phyloP scores from a whole-genome alignment of 331 rosid species.

The Malus hybrid region DNA sequence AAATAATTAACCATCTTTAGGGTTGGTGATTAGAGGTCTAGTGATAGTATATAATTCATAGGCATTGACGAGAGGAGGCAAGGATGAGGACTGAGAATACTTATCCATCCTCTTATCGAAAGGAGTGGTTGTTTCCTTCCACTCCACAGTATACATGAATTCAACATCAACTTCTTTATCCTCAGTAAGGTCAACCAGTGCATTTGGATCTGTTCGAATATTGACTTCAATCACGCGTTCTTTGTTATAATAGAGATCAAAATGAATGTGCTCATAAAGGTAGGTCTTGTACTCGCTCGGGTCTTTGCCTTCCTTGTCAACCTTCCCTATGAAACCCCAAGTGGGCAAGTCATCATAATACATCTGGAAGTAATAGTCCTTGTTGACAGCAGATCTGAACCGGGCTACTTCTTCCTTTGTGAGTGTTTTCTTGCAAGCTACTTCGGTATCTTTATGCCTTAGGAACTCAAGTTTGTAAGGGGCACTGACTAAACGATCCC shows the following conservation, averaged over 20 bases:
- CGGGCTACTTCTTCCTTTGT: slow-evolving; percentile 45
- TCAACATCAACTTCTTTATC: slow-evolving; percentile 52
- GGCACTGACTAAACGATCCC: slow-evolving; percentile 73
- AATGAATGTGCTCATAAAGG: slow-evolving; percentile 71
- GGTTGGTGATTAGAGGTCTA: background rate
- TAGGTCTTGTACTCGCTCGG: slow-evolving; percentile 61
- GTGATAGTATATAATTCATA: slow-evolving; percentile 25
- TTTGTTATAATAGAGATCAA: slow-evolving; percentile 53
- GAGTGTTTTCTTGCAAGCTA: slow-evolving; percentile 45
- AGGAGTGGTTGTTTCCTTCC: slow-evolving; percentile 66
- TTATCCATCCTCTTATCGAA: slow-evolving; percentile 81
- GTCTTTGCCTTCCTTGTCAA: slow-evolving; percentile 58
- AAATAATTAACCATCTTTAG: background rate
- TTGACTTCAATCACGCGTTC: slow-evolving; percentile 69
- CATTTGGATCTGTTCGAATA: slow-evolving; percentile 42
- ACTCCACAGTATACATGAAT: slow-evolving; percentile 53
- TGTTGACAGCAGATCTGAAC: slow-evolving; percentile 56
- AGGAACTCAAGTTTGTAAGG: slow-evolving; percentile 70
- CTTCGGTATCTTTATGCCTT: slow-evolving; percentile 39
- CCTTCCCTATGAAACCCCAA: slow-evolving; percentile 76
- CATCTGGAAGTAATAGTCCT: slow-evolving; percentile 81
- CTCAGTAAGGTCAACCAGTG: slow-evolving; percentile 54
- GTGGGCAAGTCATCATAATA: slow-evolving; percentile 77
- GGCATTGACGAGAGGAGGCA: slow-evolving; percentile 48
- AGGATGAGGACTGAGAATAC: slow-evolving; percentile 56